Conservation (phyloP, 2,329 filamentous ascomycete species). For the Arthroderma sp. region DNA sequence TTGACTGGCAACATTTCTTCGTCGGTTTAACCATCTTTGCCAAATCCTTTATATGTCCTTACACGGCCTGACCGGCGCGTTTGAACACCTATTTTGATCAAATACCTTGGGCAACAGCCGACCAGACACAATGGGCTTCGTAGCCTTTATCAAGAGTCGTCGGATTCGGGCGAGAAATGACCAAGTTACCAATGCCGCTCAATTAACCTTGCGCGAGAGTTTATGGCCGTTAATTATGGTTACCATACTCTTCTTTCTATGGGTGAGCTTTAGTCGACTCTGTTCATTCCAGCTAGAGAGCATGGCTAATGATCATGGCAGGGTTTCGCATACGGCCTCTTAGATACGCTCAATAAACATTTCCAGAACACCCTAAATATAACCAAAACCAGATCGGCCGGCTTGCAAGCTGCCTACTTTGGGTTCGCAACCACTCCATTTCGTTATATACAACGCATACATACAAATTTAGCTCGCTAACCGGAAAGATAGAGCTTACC, state of each 20-base stretch:
- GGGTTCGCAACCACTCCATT: constrained; percentile 27
- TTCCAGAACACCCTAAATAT: constrained; percentile 46
- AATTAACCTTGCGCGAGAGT: constrained; percentile 31
- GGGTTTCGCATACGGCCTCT: constrained; percentile 37
- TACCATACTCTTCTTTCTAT: constrained; percentile 40
- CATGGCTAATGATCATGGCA: constrained; percentile 7
- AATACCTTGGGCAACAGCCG: too few relatives aligned
- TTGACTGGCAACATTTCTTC: too few relatives aligned
- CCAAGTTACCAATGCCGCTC: constrained; percentile 28
- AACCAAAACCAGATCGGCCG: constrained; percentile 44
- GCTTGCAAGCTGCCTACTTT: constrained; percentile 52
- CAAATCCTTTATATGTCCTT: too few relatives aligned
- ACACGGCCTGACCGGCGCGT: too few relatives aligned
- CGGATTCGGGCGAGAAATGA: constrained; percentile 22
- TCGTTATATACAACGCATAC: constrained; percentile 7
- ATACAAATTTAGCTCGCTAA: too few relatives aligned
- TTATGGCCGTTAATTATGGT: constrained; percentile 32
- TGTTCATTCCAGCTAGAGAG: background rate
- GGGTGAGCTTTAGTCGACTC: constrained; percentile 24
- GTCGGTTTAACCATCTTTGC: too few relatives aligned
- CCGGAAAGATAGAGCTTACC: constrained; percentile 31
- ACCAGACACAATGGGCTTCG: constrained; percentile 16
- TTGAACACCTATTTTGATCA: too few relatives aligned
- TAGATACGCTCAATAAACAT: constrained; percentile 41
- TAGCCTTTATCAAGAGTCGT: constrained; percentile 18